Conservation (phyloP, 768 basidiomycete genomes). For the Asterophora parasitica region DNA sequence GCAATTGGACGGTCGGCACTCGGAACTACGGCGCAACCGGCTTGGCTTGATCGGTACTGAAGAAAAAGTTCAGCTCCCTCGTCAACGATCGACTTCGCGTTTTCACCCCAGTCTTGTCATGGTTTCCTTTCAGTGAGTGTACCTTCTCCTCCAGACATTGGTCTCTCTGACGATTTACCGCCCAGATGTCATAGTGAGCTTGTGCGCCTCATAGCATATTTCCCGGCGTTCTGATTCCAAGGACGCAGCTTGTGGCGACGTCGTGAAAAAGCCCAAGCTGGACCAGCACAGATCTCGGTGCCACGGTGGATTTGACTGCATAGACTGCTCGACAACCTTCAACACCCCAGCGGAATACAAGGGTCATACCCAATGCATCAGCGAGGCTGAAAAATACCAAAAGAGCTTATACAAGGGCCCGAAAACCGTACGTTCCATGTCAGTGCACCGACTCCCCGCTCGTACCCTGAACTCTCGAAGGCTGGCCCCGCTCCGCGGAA, state of each 20-base stretch:
- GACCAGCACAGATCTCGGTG: conserved; percentile 71
- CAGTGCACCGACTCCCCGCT: not conserved
- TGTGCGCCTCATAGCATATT: not conserved
- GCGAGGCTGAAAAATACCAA: conserved; percentile 92
- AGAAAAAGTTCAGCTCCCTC: not conserved
- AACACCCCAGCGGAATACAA: conserved; percentile 73
- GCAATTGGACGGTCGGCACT: too few relatives aligned
- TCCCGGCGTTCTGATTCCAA: conserved; percentile 1
- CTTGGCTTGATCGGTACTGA: too few relatives aligned
- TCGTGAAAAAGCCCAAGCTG: conserved; percentile 91
- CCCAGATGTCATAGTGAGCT: conserved; percentile 69
- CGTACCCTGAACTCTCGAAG: conserved; percentile 1
- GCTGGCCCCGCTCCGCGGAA: conserved; percentile 17
- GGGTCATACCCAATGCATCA: conserved; percentile 77
- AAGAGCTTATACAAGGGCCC: conserved; percentile 80
- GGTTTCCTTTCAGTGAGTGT: conserved; percentile 71
- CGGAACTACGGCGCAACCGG: too few relatives aligned
- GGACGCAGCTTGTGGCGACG: conserved; percentile 66
- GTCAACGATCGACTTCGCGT: not conserved
- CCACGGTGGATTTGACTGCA: conserved; percentile 68
- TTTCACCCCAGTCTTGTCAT: conserved; percentile 25
- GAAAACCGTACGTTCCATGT: conserved; percentile 40
- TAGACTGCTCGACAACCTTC: conserved; percentile 89
- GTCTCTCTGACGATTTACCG: not conserved
- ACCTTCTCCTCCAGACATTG: not conserved